Evolutionary conservation across 2,329 filamentous ascomycete species (phyloP).

Genomic region (Sclerotinia subarctica): DNA sequence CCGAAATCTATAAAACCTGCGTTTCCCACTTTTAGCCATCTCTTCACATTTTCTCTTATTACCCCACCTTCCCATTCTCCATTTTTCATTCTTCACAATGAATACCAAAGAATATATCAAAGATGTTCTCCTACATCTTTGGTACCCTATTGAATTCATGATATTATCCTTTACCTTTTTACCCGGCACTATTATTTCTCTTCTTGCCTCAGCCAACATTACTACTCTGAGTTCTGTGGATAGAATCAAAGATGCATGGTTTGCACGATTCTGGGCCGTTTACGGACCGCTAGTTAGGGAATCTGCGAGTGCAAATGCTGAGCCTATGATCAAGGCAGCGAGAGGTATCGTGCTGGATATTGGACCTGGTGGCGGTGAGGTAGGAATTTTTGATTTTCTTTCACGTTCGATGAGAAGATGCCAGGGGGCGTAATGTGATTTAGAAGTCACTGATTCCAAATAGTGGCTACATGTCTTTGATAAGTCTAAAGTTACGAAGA

Average conservation of each 20-base stretch:
- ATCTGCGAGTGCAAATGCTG: constrained; percentile 44
- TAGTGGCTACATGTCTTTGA: constrained; percentile 19
- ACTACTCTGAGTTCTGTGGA: constrained; percentile 43
- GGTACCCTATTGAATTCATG: constrained; percentile 55
- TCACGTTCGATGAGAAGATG: constrained; percentile 30
- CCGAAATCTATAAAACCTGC: background rate
- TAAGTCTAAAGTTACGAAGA: constrained; percentile 36
- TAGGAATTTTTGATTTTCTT: constrained; percentile 56
- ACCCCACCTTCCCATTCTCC: background rate
- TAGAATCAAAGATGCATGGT: constrained; percentile 48
- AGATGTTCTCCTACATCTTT: constrained; percentile 26
- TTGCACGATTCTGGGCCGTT: constrained; percentile 57
- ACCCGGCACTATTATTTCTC: constrained; percentile 47
- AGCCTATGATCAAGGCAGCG: constrained; percentile 40
- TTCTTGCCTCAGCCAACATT: constrained; percentile 42
- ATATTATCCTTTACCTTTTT: constrained; percentile 48
- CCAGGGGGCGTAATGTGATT: background rate
- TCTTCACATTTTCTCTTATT: background rate
- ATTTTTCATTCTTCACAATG: background rate
- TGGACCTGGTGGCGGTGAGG: constrained; percentile 56
- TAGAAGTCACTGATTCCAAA: constrained; percentile 50
- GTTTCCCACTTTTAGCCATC: background rate
- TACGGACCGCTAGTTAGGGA: constrained; percentile 51
- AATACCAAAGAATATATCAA: constrained; percentile 16
- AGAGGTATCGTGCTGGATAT: constrained; percentile 48